Evolutionary conservation across 2,329 filamentous ascomycete species (phyloP).

Genomic region (Cytospora schulzeri): DNA sequence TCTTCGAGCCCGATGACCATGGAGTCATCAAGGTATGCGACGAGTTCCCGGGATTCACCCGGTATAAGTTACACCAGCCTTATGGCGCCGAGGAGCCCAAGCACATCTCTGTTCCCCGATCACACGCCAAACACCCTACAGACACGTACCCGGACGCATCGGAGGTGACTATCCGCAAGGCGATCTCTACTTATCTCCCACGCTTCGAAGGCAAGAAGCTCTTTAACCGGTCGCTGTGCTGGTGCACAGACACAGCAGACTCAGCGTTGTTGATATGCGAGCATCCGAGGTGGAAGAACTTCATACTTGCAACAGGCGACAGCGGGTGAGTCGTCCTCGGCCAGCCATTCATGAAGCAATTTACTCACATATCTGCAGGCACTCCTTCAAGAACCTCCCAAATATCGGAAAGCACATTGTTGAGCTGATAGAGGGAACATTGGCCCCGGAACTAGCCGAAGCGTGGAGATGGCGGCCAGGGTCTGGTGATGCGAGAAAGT

Average conservation of each 20-base stretch:
- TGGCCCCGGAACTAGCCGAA: slow-evolving; percentile 42
- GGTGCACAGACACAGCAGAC: slow-evolving; percentile 41
- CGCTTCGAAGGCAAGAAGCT: slow-evolving; percentile 35
- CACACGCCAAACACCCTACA: slow-evolving; percentile 40
- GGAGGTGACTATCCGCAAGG: slow-evolving; percentile 35
- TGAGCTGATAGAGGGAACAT: slow-evolving; percentile 44
- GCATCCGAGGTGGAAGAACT: slow-evolving; percentile 45
- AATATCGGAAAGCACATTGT: slow-evolving; percentile 51
- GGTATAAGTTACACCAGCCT: slow-evolving; percentile 39
- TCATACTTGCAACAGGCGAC: slow-evolving; percentile 49
- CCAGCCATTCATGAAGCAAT: background rate
- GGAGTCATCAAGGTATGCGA: slow-evolving; percentile 43
- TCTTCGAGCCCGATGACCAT: slow-evolving; percentile 50
- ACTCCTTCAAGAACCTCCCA: slow-evolving; percentile 49
- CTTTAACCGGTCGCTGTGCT: slow-evolving; percentile 39
- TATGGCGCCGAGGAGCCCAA: slow-evolving; percentile 36
- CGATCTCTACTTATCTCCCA: slow-evolving; percentile 37
- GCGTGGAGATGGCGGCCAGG: slow-evolving; percentile 50
- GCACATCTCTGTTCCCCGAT: slow-evolving; percentile 39
- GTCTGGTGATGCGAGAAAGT: slow-evolving; percentile 45
- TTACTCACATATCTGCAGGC: slow-evolving; percentile 34
- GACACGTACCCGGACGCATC: slow-evolving; percentile 42
- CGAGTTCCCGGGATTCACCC: slow-evolving; percentile 44
- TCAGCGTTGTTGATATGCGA: slow-evolving; percentile 40
- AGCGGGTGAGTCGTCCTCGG: slow-evolving; percentile 43